Conservation (phyloP, 805 yeast genomes). For the Geotrichum ghanense region DNA sequence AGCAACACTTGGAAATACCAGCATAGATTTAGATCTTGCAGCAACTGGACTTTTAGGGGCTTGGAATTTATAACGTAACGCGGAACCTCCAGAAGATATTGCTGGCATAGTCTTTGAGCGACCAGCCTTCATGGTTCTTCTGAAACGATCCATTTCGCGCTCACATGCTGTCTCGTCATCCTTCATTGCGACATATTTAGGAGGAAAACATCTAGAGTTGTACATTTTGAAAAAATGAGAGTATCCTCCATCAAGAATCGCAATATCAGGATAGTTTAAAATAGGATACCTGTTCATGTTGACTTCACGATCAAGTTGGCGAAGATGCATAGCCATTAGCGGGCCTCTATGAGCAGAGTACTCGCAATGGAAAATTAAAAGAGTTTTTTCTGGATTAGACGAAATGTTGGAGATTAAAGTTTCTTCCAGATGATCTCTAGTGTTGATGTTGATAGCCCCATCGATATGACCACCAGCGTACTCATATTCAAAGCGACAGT, state of each 20-base stretch:
- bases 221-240: slow-evolving; percentile 56
- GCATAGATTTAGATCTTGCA: slow-evolving; percentile 1
- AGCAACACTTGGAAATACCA: not conserved
- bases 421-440: slow-evolving; percentile 56
- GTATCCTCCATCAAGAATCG: slow-evolving; percentile 87
- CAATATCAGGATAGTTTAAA: slow-evolving; percentile 78
- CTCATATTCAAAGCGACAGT: slow-evolving; percentile 90
- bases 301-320: slow-evolving; percentile 68
- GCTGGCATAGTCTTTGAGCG: slow-evolving; percentile 1
- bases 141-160: slow-evolving; percentile 41
- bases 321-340: slow-evolving; percentile 71
- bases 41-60: not conserved
- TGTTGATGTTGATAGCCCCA: slow-evolving; percentile 68
- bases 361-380: slow-evolving; percentile 88
- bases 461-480: slow-evolving; percentile 86
- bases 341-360: slow-evolving; percentile 91
- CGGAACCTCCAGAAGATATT: too few relatives aligned
- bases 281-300: slow-evolving; percentile 72
- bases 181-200: slow-evolving; percentile 79
- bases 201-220: slow-evolving; percentile 56
- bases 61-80: too few relatives aligned
- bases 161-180: slow-evolving; percentile 43
- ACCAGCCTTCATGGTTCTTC: slow-evolving; percentile 30
- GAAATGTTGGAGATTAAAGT: slow-evolving; percentile 30
- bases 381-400: slow-evolving; percentile 24